phyloP scores from a whole-genome alignment of 345 rosid species.

The Zanthoxylum bungeanum region DNA sequence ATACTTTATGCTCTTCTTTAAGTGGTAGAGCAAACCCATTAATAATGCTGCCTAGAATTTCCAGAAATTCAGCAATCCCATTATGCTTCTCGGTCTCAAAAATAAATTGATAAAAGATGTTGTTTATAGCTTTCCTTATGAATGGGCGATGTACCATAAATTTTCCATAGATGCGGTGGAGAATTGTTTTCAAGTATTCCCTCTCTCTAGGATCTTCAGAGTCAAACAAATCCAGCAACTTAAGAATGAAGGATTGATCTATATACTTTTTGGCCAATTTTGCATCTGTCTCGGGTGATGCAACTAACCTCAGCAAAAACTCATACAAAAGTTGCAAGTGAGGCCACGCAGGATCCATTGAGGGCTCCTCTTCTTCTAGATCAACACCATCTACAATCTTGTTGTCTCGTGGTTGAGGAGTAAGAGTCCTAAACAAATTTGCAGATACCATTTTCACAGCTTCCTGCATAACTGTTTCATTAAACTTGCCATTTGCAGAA shows the following conservation, averaged over 20 bases:
- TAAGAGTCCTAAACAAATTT: conserved; percentile 67
- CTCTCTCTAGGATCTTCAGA: conserved; percentile 94
- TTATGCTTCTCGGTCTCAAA: conserved; percentile 81
- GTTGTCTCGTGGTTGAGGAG: conserved; percentile 60
- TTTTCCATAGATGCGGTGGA: conserved; percentile 84
- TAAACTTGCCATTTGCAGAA: conserved; percentile 63
- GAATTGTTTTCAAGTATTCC: conserved; percentile 82
- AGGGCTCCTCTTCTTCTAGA: conserved; percentile 83
- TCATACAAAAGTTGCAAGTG: conserved; percentile 86
- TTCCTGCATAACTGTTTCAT: conserved; percentile 59
- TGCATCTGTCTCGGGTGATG: conserved; percentile 76
- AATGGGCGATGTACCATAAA: conserved; percentile 94
- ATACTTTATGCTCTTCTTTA: conserved; percentile 91
- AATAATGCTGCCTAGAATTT: conserved; percentile 84
- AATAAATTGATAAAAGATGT: conserved; percentile 67
- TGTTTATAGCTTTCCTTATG: conserved; percentile 82
- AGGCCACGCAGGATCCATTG: conserved; percentile 83
- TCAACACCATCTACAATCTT: conserved; percentile 60
- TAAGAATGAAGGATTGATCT: conserved; percentile 64
- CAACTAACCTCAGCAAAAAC: conserved; percentile 70
- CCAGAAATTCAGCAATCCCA: conserved; percentile 86
- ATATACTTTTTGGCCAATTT: conserved; percentile 69
- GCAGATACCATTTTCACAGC: conserved; percentile 60
- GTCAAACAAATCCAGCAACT: conserved; percentile 73
- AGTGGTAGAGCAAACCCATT: conserved; percentile 92